Evolutionary conservation across 306 rosid genomes (phyloP), one percentile per base, ranked within the genome.

Genomic region (Medicago arabica): DNA sequence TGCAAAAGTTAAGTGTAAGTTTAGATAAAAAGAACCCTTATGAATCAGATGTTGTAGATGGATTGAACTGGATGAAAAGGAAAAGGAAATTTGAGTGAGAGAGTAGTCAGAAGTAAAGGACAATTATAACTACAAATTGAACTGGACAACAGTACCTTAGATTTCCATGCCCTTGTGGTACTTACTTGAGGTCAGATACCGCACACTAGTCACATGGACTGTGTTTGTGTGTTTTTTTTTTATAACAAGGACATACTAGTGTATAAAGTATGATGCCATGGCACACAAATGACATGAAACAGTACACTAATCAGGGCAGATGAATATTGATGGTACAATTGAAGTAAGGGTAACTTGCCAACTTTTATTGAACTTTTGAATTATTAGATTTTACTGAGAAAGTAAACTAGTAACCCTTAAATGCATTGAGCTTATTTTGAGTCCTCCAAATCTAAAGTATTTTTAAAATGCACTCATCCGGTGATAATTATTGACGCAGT

Each of bases 121-220:
- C 46, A 47, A n/a, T 31, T 9, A 69, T 50, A 54, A 49, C 28
- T 53, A 49, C 15, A 69, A 69, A 25, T 25, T 36, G 54, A 25
- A 69, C 44, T 47, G 74, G 51, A 54, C 60, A 69, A 4, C 38
- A 34, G 7, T 17, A 47, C 16, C 1, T 47, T 47, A 14, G 2
- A 49, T 47, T 69, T 49, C 28, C 44, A 25, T 41, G 71, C 36
- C 53, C 34, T 43, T 11, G 19, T 66, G 16, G 70, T 65, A 10
- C 13, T 41, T 46, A 4, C 70, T 65, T 17, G 31, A 9, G 31
- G 70, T 17, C 34, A 39, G 70, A 57, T 57, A 63, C 15, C 16
- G 4, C 44, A 39, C 19, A 36, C 11, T 38, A 8, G 11, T 14
- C 25, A 23, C 40, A 28, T 54, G 25, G 25, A 53, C 38, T n/a